These are phyloP conservation scores for Cystobasidiaceae sp. DNA, from an alignment of 1,284 basidiomycete genomes.

Conservation along the genomic window DNA sequence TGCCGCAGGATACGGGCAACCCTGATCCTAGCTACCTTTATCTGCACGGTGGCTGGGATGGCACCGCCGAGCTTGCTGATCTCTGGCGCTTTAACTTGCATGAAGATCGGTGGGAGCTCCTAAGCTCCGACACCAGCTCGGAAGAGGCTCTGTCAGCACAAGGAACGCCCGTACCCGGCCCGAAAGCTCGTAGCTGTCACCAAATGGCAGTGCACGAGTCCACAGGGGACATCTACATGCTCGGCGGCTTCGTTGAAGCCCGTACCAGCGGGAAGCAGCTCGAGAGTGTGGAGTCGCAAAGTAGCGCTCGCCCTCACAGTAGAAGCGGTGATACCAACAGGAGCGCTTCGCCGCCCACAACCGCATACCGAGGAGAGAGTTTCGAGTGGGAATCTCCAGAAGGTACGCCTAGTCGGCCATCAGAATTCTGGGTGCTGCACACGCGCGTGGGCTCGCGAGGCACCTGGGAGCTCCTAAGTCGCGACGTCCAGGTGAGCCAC, in stretches of 20 bases:
- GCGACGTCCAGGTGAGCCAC: slow-evolving; percentile 32
- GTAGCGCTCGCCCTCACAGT: no score
- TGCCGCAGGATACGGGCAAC: neutral
- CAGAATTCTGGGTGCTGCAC: slow-evolving; percentile 46
- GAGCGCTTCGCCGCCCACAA: no score
- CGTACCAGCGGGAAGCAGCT: neutral
- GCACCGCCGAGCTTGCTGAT: slow-evolving; percentile 44
- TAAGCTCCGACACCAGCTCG: slow-evolving; percentile 36
- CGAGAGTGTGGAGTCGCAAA: no score
- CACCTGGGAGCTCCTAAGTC: slow-evolving; percentile 44
- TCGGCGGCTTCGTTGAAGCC: slow-evolving; percentile 44
- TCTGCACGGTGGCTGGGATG: slow-evolving; percentile 48
- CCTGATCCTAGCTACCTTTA: slow-evolving; percentile 35
- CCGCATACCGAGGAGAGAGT: no score
- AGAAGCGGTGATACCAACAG: no score
- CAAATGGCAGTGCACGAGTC: slow-evolving; percentile 45
- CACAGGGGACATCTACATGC: slow-evolving; percentile 47
- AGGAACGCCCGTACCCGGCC: slow-evolving; percentile 22
- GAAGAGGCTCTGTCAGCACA: neutral
- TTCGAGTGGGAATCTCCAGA: no score
- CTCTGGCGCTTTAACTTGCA: slow-evolving; percentile 46
- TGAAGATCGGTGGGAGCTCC: slow-evolving; percentile 39
- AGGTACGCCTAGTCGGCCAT: neutral
- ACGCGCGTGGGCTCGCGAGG: slow-evolving; percentile 40
- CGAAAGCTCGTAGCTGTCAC: slow-evolving; percentile 46